Base-by-base conservation (phyloP, 805 yeast genomes). In the Saccharomyces mikatae region DNA sequence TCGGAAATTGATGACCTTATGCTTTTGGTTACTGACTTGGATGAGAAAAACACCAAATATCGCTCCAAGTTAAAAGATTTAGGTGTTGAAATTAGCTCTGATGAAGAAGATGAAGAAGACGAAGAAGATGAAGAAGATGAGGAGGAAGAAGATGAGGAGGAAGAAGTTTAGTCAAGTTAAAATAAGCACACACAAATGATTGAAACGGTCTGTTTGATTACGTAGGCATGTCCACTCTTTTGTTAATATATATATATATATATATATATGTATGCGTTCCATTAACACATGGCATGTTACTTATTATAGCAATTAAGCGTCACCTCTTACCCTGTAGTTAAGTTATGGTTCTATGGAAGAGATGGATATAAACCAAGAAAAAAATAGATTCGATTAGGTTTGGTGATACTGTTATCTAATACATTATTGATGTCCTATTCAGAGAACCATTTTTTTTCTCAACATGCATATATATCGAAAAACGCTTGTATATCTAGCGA, bases 1-100 rank as follows among this genome's bases (percentile, higher is more conserved):
- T 51, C 68, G 30, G 67, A 68, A 57, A 24, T 62, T 47, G 96
- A 89, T 61, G 96, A 88, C 58, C 68, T 89, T 62, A 79, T 89
- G 82, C 70, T 89, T 26, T 72, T 90, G 21, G 81, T 90, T 67
- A 80, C 86, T 21, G 96, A 88, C 48, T 72, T 89, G 60, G 96
- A 89, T 56, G 89, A 85, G 50, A 80, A 79, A 58, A 81, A 81
- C 54, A 72, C 76, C 30, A 75, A 75, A 57, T 84, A 87, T 66
- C 84, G 84, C 63, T 62, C 68, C 6, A 76, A 73, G 55, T 74
- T 86, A 41, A 74, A 73, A 54, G 72, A 66, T 0, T 62, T 82
- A 4, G 89, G 88, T 0, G 81, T 77, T 52, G 84, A 78, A 1
- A 76, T 83, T 1, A 83, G 89, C 4, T 82, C 88, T 49, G 92